A percentile compares a stretch with the other conserved stretches of the same genome.
phyloP scores from a whole-genome alignment of 2,329 filamentous ascomycete species.

The Colletotrichum sp. region DNA sequence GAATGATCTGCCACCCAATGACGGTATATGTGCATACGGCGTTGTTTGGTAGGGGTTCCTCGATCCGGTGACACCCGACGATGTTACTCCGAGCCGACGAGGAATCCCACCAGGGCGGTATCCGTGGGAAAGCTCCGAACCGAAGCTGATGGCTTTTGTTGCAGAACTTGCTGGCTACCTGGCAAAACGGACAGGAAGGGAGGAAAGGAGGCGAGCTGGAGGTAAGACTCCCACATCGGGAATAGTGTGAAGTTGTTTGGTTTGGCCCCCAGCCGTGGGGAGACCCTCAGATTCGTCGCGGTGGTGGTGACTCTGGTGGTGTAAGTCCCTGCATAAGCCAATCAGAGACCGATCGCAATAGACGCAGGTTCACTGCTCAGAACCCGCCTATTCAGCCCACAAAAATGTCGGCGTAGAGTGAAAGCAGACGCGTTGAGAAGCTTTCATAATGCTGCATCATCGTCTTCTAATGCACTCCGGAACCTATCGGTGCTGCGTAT shows the following conservation, averaged over 20 bases:
- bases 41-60: background rate
- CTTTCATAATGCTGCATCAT: constrained; percentile 3
- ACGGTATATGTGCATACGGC: background rate
- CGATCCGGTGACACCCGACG: background rate
- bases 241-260: background rate
- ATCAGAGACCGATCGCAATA: constrained; percentile 9
- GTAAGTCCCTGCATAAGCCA: background rate
- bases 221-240: background rate
- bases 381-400: background rate
- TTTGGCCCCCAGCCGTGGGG: background rate
- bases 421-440: background rate
- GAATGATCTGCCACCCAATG: background rate
- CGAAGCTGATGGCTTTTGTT: background rate
- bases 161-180: background rate
- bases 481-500: background rate
- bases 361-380: background rate
- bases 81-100: background rate
- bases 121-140: background rate
- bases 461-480: background rate
- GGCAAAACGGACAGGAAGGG: background rate
- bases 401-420: background rate
- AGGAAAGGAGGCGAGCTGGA: background rate
- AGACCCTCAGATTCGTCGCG: background rate
- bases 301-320: background rate
- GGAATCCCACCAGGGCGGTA: background rate